phyloP scores from a whole-genome alignment of 2,329 filamentous ascomycete species.

The Lachnum nothofagi region DNA sequence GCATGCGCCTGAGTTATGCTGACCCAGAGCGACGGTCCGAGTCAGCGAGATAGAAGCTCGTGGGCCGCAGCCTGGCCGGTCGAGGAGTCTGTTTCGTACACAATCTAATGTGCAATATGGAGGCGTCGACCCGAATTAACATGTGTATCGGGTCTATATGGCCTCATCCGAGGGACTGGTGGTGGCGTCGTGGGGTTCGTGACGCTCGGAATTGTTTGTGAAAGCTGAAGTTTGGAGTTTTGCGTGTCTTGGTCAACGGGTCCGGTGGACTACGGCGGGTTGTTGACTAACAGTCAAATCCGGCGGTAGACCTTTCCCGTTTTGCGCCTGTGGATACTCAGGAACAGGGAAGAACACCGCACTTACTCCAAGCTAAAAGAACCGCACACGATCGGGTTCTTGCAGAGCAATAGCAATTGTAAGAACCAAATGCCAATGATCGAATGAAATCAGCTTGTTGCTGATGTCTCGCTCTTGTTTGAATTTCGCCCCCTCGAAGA shows the following conservation, averaged over 20 bases:
- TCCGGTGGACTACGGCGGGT: background rate
- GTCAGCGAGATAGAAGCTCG: conserved; percentile 28
- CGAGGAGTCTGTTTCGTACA: background rate
- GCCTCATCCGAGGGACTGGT: background rate
- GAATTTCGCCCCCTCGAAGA: background rate
- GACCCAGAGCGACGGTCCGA: conserved; percentile 33
- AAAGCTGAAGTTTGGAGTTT: background rate
- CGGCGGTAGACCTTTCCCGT: background rate
- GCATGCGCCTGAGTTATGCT: conserved; percentile 32
- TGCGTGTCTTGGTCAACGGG: background rate
- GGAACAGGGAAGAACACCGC: background rate
- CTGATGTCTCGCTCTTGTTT: background rate
- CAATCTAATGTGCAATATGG: background rate
- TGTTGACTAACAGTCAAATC: background rate
- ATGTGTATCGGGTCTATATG: background rate
- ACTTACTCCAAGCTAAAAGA: background rate
- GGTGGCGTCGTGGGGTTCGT: background rate
- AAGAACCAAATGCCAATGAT: background rate
- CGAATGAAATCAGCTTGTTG: background rate
- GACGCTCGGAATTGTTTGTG: background rate
- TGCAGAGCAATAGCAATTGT: background rate
- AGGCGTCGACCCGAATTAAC: conserved; percentile 3
- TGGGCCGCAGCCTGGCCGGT: conserved; percentile 20
- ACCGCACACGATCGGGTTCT: background rate
- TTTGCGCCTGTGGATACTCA: background rate